A percentile compares a stretch with the other conserved stretches of the same genome.
These are phyloP conservation scores for Leccinum truebloodii DNA, from an alignment of 768 basidiomycete genomes.

Conservation along the genomic window DNA sequence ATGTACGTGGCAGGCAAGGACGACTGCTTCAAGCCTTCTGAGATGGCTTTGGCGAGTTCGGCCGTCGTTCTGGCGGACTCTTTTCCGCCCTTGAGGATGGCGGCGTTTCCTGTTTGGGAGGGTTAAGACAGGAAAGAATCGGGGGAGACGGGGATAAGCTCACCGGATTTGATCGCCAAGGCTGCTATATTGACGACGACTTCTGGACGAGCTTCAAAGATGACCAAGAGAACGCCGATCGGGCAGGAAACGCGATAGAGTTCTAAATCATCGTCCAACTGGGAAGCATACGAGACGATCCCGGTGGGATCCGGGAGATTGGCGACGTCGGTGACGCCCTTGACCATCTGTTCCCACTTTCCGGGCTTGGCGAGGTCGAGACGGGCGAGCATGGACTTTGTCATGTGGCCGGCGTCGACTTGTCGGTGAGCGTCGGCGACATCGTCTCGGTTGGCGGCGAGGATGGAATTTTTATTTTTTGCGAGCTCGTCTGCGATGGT, in stretches of 20 bases:
- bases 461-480: conserved; percentile 61
- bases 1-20: conserved; percentile 78
- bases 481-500: conserved; percentile 70
- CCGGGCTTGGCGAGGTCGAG: conserved; percentile 76
- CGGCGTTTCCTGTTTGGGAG: conserved; percentile 75
- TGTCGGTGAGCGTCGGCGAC: conserved; percentile 77
- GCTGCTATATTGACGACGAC: conserved; percentile 97
- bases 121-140: background rate
- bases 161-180: conserved; percentile 95
- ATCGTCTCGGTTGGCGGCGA: conserved; percentile 81
- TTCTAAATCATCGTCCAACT: conserved; percentile 84
- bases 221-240: conserved; percentile 93
- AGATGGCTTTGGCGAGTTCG: conserved; percentile 78
- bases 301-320: conserved; percentile 86
- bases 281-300: conserved; percentile 82
- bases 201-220: conserved; percentile 97
- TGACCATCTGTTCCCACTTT: conserved; percentile 94
- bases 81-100: conserved; percentile 96
- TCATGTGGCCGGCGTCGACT: conserved; percentile 83
- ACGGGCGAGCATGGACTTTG: conserved; percentile 78
- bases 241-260: conserved; percentile 95
- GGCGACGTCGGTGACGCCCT: conserved; percentile 87
- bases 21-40: conserved; percentile 71
- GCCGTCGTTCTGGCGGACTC: conserved; percentile 84
- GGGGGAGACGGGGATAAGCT: conserved; percentile 19